Percentiles rank a stretch among this genome's conserved stretches.
phyloP scores from a whole-genome alignment of 1,139 yeast genomes.

The Candida labiduridarum region DNA sequence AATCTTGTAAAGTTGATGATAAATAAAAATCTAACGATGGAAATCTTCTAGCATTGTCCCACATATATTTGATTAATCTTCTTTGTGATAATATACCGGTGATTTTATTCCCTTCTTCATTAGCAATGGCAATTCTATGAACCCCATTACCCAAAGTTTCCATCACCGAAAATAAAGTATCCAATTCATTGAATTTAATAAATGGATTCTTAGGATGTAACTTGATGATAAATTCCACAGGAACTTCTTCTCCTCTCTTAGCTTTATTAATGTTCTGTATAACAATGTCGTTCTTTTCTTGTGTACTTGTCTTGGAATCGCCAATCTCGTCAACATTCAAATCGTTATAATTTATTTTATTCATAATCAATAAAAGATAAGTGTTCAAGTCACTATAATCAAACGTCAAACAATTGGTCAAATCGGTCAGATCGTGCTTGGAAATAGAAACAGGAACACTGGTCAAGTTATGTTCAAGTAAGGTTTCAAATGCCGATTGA shows the following conservation, averaged over 20 bases:
- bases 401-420: slow-evolving; percentile 71
- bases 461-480: slow-evolving; percentile 72
- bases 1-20: slow-evolving; percentile 64
- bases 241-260: slow-evolving; percentile 69
- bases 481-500: slow-evolving; percentile 83
- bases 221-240: slow-evolving; percentile 76
- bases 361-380: slow-evolving; percentile 73
- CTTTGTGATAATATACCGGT: slow-evolving; percentile 89
- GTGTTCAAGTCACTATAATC: slow-evolving; percentile 92
- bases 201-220: slow-evolving; percentile 88
- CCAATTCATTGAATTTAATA: slow-evolving; percentile 68
- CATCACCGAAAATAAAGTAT: slow-evolving; percentile 70
- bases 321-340: slow-evolving; percentile 31
- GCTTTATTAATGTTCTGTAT: slow-evolving; percentile 48
- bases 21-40: slow-evolving; percentile 75
- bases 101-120: slow-evolving; percentile 44
- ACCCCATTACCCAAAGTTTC: slow-evolving; percentile 90
- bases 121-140: slow-evolving; percentile 84
- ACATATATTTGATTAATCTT: slow-evolving; percentile 74
- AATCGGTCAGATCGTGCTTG: slow-evolving; percentile 22
- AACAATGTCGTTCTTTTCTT: slow-evolving; percentile 30
- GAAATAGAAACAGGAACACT: slow-evolving; percentile 72
- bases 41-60: slow-evolving; percentile 91
- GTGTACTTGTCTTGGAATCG: slow-evolving; percentile 16
- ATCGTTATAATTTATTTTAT: slow-evolving; percentile 53